These are phyloP conservation scores for Dalechampia spathulata DNA, from an alignment of 441 rosid genomes.

Conservation along the genomic window DNA sequence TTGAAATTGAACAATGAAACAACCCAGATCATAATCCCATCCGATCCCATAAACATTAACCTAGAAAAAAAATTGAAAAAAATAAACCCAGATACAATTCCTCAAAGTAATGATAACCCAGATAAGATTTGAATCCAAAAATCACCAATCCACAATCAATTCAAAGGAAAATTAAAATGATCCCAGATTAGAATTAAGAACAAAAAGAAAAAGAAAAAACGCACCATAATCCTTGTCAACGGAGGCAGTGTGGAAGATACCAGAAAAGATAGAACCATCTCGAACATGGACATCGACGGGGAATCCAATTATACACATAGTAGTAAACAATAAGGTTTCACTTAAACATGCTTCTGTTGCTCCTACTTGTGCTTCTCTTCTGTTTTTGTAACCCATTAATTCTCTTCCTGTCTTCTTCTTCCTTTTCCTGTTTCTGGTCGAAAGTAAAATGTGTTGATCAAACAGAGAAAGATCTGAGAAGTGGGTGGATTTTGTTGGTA, in stretches of 20 bases:
- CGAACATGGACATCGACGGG: constrained; percentile 71
- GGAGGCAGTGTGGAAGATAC: constrained; percentile 70
- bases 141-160: constrained; percentile 8
- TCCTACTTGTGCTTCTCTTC: constrained; percentile 42
- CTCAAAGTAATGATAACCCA: constrained; percentile 17
- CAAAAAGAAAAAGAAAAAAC: constrained; percentile 2
- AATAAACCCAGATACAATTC: constrained; percentile 9
- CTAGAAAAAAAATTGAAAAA: constrained; percentile 5
- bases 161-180: constrained; percentile 3
- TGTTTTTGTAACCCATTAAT: constrained; percentile 47
- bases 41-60: constrained; percentile 11
- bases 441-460: background rate
- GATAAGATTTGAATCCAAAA: constrained; percentile 7
- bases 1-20: background rate
- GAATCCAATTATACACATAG: constrained; percentile 60
- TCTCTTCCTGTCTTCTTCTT: background rate
- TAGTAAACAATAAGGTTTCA: constrained; percentile 57
- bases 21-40: constrained; percentile 19
- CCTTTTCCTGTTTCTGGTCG: background rate
- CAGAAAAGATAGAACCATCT: constrained; percentile 76
- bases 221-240: constrained; percentile 53
- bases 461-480: background rate
- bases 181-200: background rate
- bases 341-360: constrained; percentile 26
- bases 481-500: background rate